Percentiles rank a stretch among this genome's conserved stretches.
These are phyloP conservation scores for Haberlea rhodopensis DNA, from an alignment of 257 asterid species.

Conservation along the genomic window DNA sequence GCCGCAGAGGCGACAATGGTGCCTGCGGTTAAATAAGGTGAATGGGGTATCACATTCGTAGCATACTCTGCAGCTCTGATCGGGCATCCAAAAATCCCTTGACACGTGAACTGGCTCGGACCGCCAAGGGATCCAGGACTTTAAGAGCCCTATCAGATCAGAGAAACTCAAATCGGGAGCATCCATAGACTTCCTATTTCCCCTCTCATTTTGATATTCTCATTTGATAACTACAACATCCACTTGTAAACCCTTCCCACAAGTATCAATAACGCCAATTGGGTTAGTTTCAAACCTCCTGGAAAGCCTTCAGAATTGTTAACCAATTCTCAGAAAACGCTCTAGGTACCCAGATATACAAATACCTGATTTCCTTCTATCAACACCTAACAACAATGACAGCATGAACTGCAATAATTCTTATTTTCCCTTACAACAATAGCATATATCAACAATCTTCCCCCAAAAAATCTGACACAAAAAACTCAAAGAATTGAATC, in stretches of 20 bases:
- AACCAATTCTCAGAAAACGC: conserved; percentile 4
- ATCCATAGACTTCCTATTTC: conserved; percentile 57
- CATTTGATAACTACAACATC: conserved; percentile 51
- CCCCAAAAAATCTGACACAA: neutral
- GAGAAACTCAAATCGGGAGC: conserved; percentile 48
- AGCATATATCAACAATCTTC: neutral
- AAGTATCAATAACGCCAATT: conserved; percentile 18
- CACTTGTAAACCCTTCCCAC: conserved; percentile 32
- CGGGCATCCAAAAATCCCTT: conserved; percentile 99
- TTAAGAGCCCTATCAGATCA: conserved; percentile 58
- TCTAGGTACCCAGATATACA: conserved; percentile 2
- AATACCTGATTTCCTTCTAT: conserved; percentile 1
- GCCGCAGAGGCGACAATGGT: conserved; percentile 94
- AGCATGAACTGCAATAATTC: conserved; percentile 17
- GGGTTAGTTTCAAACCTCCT: conserved; percentile 7
- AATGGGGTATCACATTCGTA: conserved; percentile 91
- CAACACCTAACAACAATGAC: conserved; percentile 14
- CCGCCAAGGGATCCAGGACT: conserved; percentile 82
- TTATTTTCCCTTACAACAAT: conserved; percentile 6
- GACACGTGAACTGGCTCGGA: conserved; percentile 71
- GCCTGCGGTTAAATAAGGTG: conserved; percentile 84
- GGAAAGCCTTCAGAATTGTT: conserved; percentile 17
- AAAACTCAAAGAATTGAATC: neutral
- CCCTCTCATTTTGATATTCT: conserved; percentile 55
- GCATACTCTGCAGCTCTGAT: conserved; percentile 92